Conservation (phyloP, 2,329 filamentous ascomycete species). For the Rutstroemia sp. region DNA sequence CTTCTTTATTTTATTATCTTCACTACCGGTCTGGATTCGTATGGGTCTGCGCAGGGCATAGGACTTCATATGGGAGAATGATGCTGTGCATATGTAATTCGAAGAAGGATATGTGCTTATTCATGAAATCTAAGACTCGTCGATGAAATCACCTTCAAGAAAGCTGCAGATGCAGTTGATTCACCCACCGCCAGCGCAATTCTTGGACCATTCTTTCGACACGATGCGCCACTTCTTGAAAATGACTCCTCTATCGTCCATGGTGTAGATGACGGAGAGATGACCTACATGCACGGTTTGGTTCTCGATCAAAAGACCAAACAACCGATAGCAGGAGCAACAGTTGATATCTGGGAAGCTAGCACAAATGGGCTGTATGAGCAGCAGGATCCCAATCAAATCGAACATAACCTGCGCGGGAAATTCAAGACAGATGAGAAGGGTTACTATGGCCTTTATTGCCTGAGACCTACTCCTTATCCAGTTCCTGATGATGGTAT, state of each 20-base stretch:
- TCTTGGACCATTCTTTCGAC: constrained; percentile 57
- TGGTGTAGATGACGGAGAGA: constrained; percentile 42
- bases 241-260: constrained; percentile 49
- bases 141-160: constrained; percentile 25
- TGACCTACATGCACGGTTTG: constrained; percentile 49
- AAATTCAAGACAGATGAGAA: constrained; percentile 52
- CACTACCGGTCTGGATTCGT: neutral
- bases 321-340: constrained; percentile 47
- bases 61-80: neutral
- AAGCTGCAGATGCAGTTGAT: constrained; percentile 33
- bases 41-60: no score
- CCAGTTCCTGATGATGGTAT: constrained; percentile 28
- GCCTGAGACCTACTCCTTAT: constrained; percentile 38
- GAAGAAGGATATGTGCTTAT: neutral
- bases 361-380: constrained; percentile 51
- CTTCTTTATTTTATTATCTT: neutral
- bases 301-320: constrained; percentile 47
- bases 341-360: constrained; percentile 58
- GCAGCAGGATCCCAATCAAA: constrained; percentile 54
- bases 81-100: neutral
- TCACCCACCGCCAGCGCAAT: constrained; percentile 45
- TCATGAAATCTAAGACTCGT: constrained; percentile 34
- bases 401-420: constrained; percentile 55
- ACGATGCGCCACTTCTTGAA: constrained; percentile 45
- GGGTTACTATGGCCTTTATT: constrained; percentile 47